Evolutionary conservation across 2,329 filamentous ascomycete species (phyloP), one percentile per base, ranked within the genome.

Genomic region (Scedosporium dehoogii): DNA sequence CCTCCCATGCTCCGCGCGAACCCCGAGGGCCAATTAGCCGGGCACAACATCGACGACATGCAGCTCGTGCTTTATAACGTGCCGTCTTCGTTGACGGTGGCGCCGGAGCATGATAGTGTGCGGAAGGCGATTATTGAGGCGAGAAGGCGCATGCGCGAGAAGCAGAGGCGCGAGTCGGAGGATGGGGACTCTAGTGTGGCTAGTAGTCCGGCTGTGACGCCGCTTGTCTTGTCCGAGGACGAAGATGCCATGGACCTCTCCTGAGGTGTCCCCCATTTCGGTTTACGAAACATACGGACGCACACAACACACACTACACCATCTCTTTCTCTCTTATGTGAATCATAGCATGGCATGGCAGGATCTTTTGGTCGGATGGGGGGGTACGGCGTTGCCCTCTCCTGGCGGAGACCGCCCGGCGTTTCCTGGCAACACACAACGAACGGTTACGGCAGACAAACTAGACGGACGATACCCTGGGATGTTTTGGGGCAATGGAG

Each of bases 31-130:
- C 78, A 83, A 68, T 55, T 62, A 21, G 58, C 59, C 41, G 64
- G 62, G 7, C 55, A 56, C 56, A 60, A 63, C 6, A 73, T 84
- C 42, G 84, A 80, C 3, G 81, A 80, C 66, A 85, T 83, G 85
- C 78, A 94, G 83, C 72, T 97, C 65, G 89, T 99, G 16, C 83
- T 97, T 44, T 97, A 97, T 75, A 84, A 81, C 65, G 85, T 94
- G 59, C 92, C 92, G 6, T 81, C 81, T 58, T 92, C 90, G 16
- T 74, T 97, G 66, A 88, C 85, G 0, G 83, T 96, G 21, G 86
- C 91, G 0, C 82, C 86, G 71, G 87, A 90, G 66, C 81, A 88
- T 33, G 88, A 93, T 72, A 88, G 83, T 65, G 90, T 96, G 65
- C 82, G 91, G 64, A 91, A 87, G 73, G 91, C 91, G 7, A 92